phyloP scores from a whole-genome alignment of 1,139 yeast species.

The Cylindricascospora bacillispora region DNA sequence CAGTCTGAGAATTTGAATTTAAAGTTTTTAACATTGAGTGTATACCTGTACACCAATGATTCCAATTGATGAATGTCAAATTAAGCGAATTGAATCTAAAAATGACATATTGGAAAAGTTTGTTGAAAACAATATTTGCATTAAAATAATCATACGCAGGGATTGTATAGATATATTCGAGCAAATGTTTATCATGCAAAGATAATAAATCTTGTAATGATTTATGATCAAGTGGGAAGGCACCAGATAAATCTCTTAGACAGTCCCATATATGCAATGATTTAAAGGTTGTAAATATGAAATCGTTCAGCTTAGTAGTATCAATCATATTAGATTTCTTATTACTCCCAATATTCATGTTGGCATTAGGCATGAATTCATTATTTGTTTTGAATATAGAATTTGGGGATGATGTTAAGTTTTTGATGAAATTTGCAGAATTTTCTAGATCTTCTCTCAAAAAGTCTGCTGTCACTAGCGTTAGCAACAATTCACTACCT shows the following conservation, averaged over 20 bases:
- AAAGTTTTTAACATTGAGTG: conserved; percentile 17
- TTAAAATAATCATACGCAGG: conserved; percentile 21
- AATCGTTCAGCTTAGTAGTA: conserved; percentile 8
- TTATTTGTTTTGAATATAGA: not conserved
- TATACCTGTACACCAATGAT: conserved; percentile 15
- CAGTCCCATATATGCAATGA: conserved; percentile 19
- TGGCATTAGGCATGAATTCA: not conserved
- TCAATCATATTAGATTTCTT: conserved; percentile 1
- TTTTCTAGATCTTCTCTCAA: conserved; percentile 12
- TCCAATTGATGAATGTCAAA: conserved; percentile 16
- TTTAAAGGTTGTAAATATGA: conserved; percentile 16
- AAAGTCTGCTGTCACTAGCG: conserved; percentile 9
- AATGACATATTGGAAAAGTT: conserved; percentile 15
- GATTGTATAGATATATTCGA: conserved; percentile 12
- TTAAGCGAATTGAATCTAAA: conserved; percentile 11
- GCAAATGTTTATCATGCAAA: conserved; percentile 16
- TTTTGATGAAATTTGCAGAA: conserved; percentile 10
- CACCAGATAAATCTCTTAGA: conserved; percentile 12
- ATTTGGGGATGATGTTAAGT: not conserved
- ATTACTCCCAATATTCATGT: not conserved
- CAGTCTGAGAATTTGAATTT: conserved; percentile 17
- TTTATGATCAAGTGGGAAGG: conserved; percentile 1
- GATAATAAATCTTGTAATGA: not conserved
- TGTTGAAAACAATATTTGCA: conserved; percentile 21
- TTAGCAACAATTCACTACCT: conserved; percentile 11